A percentile compares a stretch with the other conserved stretches of the same genome.
These are phyloP conservation scores for Colletotrichum musae DNA, from an alignment of 2,329 filamentous ascomycete genomes.

Conservation along the genomic window DNA sequence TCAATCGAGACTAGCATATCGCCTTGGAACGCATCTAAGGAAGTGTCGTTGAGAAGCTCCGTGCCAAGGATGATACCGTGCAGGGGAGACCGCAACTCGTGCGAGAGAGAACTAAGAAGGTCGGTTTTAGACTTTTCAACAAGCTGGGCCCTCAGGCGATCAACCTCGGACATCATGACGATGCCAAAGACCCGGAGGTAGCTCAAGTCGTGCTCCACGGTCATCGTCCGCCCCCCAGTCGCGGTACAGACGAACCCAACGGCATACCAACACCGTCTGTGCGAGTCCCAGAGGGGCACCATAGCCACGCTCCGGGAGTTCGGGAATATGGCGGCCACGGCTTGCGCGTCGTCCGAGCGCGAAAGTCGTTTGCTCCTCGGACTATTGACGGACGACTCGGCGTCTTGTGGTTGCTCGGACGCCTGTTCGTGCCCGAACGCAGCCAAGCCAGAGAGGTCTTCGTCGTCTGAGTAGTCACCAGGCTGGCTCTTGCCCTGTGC, in stretches of 20 bases:
- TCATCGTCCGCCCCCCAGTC: conserved; percentile 59
- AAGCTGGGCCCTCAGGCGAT: conserved; percentile 55
- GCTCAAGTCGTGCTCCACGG: conserved; percentile 62
- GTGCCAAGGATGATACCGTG: conserved; percentile 71
- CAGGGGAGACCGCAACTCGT: conserved; percentile 73
- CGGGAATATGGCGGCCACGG: conserved; percentile 55
- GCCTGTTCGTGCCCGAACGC: neutral
- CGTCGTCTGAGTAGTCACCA: conserved; percentile 48
- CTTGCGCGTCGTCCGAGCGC: conserved; percentile 46
- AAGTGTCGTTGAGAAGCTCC: conserved; percentile 68
- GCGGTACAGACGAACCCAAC: conserved; percentile 66
- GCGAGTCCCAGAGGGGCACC: conserved; percentile 63
- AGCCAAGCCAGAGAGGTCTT: neutral
- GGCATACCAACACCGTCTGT: conserved; percentile 63
- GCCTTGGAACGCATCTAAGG: conserved; percentile 58
- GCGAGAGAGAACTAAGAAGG: conserved; percentile 72
- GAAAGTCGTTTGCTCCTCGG: conserved; percentile 3
- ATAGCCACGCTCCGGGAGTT: conserved; percentile 62
- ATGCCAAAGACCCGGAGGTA: conserved; percentile 67
- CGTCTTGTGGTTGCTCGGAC: too few relatives aligned
- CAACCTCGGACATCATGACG: conserved; percentile 70
- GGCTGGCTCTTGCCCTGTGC: conserved; percentile 52
- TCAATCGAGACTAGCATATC: conserved; percentile 61
- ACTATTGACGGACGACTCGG: too few relatives aligned
- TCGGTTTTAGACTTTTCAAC: conserved; percentile 68